A percentile compares a stretch with the other conserved stretches of the same genome.
These are phyloP conservation scores for Delonix regia DNA, from an alignment of 306 rosid genomes.

Conservation along the genomic window DNA sequence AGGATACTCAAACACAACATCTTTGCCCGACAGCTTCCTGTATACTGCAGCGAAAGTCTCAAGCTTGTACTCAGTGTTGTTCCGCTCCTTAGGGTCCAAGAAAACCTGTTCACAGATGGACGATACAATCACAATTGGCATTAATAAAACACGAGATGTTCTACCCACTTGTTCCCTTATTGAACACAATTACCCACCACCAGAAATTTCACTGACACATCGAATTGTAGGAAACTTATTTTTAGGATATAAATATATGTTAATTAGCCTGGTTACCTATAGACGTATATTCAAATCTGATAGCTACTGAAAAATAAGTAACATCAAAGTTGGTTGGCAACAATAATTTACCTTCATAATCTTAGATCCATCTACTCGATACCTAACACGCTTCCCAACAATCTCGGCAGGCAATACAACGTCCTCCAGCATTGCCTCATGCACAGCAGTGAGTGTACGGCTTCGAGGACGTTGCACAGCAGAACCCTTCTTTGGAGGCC, in stretches of 20 bases:
- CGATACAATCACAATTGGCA: background rate
- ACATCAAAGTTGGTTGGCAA: background rate
- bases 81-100: slow-evolving; percentile 89
- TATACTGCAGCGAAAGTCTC: slow-evolving; percentile 87
- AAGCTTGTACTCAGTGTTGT: slow-evolving; percentile 89
- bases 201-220: background rate
- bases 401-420: slow-evolving; percentile 89
- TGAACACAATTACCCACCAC: background rate
- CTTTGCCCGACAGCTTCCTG: slow-evolving; percentile 89
- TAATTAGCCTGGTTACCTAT: background rate
- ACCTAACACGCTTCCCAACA: slow-evolving; percentile 86
- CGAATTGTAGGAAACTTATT: background rate
- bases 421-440: slow-evolving; percentile 87
- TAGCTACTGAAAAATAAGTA: background rate
- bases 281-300: background rate
- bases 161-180: background rate
- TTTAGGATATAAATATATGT: background rate
- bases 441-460: slow-evolving; percentile 91
- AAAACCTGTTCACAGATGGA: slow-evolving; percentile 52
- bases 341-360: slow-evolving; percentile 68
- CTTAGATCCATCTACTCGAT: slow-evolving; percentile 77
- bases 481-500: slow-evolving; percentile 95
- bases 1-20: slow-evolving; percentile 86
- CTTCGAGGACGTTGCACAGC: slow-evolving; percentile 82
- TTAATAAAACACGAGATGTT: background rate